Evolutionary conservation across 1,284 basidiomycete species (phyloP).

Genomic region (Cryptococcus deneoformans): DNA sequence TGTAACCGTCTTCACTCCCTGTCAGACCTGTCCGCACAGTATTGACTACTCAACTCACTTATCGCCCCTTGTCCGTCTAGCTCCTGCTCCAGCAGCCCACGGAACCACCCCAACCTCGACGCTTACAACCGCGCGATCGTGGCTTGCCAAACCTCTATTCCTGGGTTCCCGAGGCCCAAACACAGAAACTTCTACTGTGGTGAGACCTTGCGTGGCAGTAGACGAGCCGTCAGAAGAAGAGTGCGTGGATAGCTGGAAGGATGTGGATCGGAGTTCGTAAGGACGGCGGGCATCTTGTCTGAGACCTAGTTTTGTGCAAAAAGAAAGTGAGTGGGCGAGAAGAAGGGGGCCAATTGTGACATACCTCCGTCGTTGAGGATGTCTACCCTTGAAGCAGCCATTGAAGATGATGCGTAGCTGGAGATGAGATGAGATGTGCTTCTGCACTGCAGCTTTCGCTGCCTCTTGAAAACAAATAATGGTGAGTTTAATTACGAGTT

Average conservation of each 20-base stretch:
- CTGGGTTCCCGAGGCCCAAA: constrained; percentile 89
- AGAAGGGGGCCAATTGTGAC: constrained; percentile 27
- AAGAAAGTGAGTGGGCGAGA: background rate
- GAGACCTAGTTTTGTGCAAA: constrained; percentile 40
- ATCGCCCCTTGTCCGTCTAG: constrained; percentile 75
- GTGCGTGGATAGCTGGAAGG: constrained; percentile 72
- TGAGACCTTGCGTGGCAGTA: constrained; percentile 81
- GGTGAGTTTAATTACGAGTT: too few species aligned
- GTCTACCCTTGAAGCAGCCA: constrained; percentile 62
- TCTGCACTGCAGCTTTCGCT: too few species aligned
- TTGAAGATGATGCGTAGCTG: background rate
- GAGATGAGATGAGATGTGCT: too few species aligned
- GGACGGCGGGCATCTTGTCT: constrained; percentile 89
- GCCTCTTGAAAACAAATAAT: too few species aligned
- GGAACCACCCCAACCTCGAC: constrained; percentile 81
- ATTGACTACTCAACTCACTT: constrained; percentile 60
- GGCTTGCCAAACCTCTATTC: constrained; percentile 67
- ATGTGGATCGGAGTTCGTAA: constrained; percentile 80
- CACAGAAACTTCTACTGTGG: constrained; percentile 78
- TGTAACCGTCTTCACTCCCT: constrained; percentile 65
- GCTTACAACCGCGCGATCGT: constrained; percentile 78
- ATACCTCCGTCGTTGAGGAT: constrained; percentile 84
- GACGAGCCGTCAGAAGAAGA: constrained; percentile 80
- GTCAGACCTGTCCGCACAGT: background rate
- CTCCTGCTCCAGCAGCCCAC: constrained; percentile 78